A percentile compares a stretch with the other conserved stretches of the same genome.
Conservation (phyloP, 805 yeast genomes). For the Starmerella tilneyi region DNA sequence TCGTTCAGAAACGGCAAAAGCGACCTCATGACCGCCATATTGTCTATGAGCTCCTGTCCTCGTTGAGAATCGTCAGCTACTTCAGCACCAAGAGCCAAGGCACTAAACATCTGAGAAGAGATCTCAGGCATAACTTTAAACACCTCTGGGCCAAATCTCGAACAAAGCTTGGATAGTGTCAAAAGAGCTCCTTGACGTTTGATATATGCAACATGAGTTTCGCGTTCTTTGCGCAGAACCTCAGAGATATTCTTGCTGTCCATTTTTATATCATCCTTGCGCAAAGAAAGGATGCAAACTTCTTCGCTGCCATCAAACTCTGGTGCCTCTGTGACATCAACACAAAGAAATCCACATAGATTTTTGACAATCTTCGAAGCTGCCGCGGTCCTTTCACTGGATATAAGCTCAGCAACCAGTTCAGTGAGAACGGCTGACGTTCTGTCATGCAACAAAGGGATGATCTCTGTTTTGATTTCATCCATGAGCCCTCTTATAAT, state of each 20-base stretch:
- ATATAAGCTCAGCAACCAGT: slow-evolving; percentile 51
- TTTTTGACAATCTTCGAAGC: slow-evolving; percentile 84
- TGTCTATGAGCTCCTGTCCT: slow-evolving; percentile 66
- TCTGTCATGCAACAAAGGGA: slow-evolving; percentile 53
- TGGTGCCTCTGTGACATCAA: slow-evolving; percentile 92
- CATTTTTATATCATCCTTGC: slow-evolving; percentile 35
- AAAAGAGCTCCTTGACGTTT: slow-evolving; percentile 77
- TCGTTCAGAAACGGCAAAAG: slow-evolving; percentile 51
- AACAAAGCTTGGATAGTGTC: slow-evolving; percentile 52
- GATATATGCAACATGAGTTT: slow-evolving; percentile 45
- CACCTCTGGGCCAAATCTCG: slow-evolving; percentile 42
- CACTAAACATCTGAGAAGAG: slow-evolving; percentile 52
- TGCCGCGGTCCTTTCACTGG: slow-evolving; percentile 53
- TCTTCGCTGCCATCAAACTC: slow-evolving; percentile 61
- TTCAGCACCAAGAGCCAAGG: slow-evolving; percentile 36
- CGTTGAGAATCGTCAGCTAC: slow-evolving; percentile 19
- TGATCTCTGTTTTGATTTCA: slow-evolving; percentile 68
- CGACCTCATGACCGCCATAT: slow-evolving; percentile 71
- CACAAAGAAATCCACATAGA: slow-evolving; percentile 84
- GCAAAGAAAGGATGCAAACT: slow-evolving; percentile 57
- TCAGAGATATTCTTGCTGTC: slow-evolving; percentile 50
- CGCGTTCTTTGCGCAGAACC: slow-evolving; percentile 44
- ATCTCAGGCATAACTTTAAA: slow-evolving; percentile 60
- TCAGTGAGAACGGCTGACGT: slow-evolving; percentile 60
- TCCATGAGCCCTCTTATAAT: slow-evolving; percentile 87